Base-by-base conservation (phyloP, 2,329 filamentous ascomycete genomes). In the Xylaria digitata region DNA sequence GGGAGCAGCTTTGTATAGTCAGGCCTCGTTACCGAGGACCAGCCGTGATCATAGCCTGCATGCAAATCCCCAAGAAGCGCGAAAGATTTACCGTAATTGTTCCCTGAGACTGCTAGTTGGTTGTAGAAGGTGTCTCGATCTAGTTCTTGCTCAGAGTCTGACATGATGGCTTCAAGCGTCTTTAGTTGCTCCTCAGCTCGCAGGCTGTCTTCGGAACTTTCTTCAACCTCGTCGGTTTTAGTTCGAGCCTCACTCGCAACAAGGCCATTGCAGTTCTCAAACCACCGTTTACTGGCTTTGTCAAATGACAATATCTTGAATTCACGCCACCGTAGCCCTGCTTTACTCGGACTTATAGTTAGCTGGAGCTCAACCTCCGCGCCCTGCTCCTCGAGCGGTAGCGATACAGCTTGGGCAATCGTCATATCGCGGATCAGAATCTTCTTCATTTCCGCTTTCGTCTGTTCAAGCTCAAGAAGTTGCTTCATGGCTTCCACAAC, bases 261-360 rank as follows among this genome's bases (percentile, higher is more conserved):
- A 23, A 56, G 61, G 23, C 61, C 61, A 13, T 57, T 56, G 23
- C 61, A 63, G 30, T 63, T 63, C 11, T 57, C 61, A 42, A 49
- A 34, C 61, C 61, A 63, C 17, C 43, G 52, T 19, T 49, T 45
- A 13, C 61, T 48, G 32, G 42, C 32, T 57, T 63, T 57, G 32
- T 63, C 61, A 42, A 48, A 63, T 34, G 61, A 63, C 4, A 63
- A 63, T 8, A 63, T 63, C 30, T 57, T 63, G 52, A 63, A 63
- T 30, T 63, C 61, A 43, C 34, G 61, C 61, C 61, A 63, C 17
- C 61, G 30, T 26, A 48, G 23, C 32, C 61, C 61, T 21, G 43
- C 61, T 45, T 63, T 63, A 21, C 61, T 63, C 19, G 52, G 61
- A 43, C 61, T 63, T 17, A 63, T 63, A 32, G 52, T 63, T 37